These are phyloP conservation scores for Zelonia costaricensis DNA, from an alignment of 208 protist genomes.

Conservation along the genomic window DNA sequence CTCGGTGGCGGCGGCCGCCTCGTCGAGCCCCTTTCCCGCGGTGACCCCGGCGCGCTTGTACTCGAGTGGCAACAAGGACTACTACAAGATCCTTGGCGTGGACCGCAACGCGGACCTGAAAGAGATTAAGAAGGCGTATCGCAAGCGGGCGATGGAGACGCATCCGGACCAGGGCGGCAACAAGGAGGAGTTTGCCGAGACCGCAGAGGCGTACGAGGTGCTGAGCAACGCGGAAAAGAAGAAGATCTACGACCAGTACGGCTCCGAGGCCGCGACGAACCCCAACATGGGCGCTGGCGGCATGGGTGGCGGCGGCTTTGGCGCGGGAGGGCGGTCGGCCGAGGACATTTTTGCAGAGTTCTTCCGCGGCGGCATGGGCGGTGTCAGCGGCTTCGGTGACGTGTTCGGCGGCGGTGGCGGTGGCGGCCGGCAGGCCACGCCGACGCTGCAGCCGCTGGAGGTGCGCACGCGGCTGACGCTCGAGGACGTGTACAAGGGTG, in stretches of 20 bases:
- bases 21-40: slow-evolving; percentile 9
- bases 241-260: slow-evolving; percentile 97
- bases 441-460: slow-evolving; percentile 75
- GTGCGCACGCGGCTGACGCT: slow-evolving; percentile 78
- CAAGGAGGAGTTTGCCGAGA: slow-evolving; percentile 91
- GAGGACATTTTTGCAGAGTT: slow-evolving; percentile 94
- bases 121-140: slow-evolving; percentile 92
- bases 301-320: slow-evolving; percentile 53
- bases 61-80: slow-evolving; percentile 75
- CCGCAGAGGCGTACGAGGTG: slow-evolving; percentile 97
- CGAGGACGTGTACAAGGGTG: slow-evolving; percentile 87
- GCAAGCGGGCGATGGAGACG: slow-evolving; percentile 88
- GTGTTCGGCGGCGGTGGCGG: slow-evolving; percentile 63
- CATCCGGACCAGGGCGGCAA: slow-evolving; percentile 93
- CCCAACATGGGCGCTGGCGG: slow-evolving; percentile 56
- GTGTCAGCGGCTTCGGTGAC: slow-evolving; percentile 79
- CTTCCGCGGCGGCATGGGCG: slow-evolving; percentile 78
- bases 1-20: background rate
- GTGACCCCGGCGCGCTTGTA: slow-evolving; percentile 35
- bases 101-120: slow-evolving; percentile 52
- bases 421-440: slow-evolving; percentile 34
- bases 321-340: slow-evolving; percentile 59
- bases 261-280: slow-evolving; percentile 80
- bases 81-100: slow-evolving; percentile 90
- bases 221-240: slow-evolving; percentile 96